Base-by-base conservation (phyloP, 2,329 filamentous ascomycete genomes). In the Penicillium capsulatum region DNA sequence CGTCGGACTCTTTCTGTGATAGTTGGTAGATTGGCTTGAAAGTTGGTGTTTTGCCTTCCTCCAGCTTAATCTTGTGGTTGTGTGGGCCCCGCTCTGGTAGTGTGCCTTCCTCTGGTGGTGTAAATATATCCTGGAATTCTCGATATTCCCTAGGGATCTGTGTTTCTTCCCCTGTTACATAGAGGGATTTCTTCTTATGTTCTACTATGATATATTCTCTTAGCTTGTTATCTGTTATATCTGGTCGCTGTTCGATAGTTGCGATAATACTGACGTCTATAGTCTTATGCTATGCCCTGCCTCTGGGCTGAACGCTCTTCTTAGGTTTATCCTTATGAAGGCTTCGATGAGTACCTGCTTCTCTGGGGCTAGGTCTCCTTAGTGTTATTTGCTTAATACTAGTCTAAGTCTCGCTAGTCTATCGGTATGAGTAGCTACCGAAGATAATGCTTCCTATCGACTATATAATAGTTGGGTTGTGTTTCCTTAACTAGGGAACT, bases 371-470 rank as follows among this genome's bases (percentile, higher is more conserved):
- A 26, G 8, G 17, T 19, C 10, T 27, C 10, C n/a, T 19, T 28
- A 7, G 8, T n/a, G n/a, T n/a, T 17, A 31, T 34, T 31, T 36
- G 11, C 9, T 19, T 32, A 26, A 20, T 33, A 17, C n/a, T n/a
- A 31, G 32, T 38, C 24, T 31, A 26, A 19, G 26, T 36, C 5
- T 14, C 20, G 32, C 19, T 31, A 38, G 15, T 37, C 7, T 41
- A 34, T 24, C 24, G 17, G 30, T 35, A 45, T 30, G 26, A 33
- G 30, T 31, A 45, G 15, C 40, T 26, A 24, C 29, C 37, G 34
- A 36, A 32, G 14, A 26, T 30, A 27, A 33, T 34, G 22, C 7
- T 28, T 15, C 20, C 16, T 17, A 2, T 22, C 15, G 13, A 17
- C 14, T 35, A 35, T 4, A 35, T 17, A 22, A 45, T 35, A 10